phyloP scores from a whole-genome alignment of 2,329 filamentous ascomycete species.

The Fusarium oligoseptatum region DNA sequence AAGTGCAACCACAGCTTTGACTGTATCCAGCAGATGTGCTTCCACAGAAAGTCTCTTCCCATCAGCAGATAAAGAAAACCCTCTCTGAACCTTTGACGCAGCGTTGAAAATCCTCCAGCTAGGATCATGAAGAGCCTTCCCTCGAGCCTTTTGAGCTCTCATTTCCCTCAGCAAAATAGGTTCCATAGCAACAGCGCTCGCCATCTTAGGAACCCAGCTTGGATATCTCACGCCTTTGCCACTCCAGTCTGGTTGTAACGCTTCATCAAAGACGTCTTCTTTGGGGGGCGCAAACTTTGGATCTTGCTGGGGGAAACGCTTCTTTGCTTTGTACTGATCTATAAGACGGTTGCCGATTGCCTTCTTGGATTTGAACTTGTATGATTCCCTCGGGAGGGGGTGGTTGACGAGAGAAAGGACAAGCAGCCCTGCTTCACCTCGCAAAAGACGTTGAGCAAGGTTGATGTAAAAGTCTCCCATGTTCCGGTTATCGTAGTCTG shows the following conservation, averaged over 20 bases:
- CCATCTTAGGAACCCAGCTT: conserved; percentile 25
- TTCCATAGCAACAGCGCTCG: conserved; percentile 14
- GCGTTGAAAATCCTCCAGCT: conserved; percentile 7
- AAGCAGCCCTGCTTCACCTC: conserved; percentile 5
- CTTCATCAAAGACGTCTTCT: conserved; percentile 16
- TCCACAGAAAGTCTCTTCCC: not conserved
- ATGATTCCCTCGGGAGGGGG: conserved; percentile 9
- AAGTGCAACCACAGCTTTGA: not conserved
- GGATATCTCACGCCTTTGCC: not conserved
- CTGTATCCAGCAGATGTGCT: not conserved
- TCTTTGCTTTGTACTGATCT: conserved; percentile 12
- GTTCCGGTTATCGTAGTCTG: conserved; percentile 11
- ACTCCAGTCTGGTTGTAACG: conserved; percentile 15
- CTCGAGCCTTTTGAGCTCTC: conserved; percentile 10
- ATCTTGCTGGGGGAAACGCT: not conserved
- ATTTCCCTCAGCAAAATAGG: conserved; percentile 20
- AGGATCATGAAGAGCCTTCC: not conserved
- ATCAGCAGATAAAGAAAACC: not conserved
- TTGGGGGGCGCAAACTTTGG: conserved; percentile 1
- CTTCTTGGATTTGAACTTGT: conserved; percentile 14
- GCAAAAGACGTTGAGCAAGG: conserved; percentile 14
- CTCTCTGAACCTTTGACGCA: not conserved
- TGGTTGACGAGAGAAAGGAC: conserved; percentile 13
- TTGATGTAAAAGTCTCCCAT: conserved; percentile 26
- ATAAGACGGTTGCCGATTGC: conserved; percentile 7